Base-by-base conservation (phyloP, 768 basidiomycete genomes). In the Rhizopogon sp. region DNA sequence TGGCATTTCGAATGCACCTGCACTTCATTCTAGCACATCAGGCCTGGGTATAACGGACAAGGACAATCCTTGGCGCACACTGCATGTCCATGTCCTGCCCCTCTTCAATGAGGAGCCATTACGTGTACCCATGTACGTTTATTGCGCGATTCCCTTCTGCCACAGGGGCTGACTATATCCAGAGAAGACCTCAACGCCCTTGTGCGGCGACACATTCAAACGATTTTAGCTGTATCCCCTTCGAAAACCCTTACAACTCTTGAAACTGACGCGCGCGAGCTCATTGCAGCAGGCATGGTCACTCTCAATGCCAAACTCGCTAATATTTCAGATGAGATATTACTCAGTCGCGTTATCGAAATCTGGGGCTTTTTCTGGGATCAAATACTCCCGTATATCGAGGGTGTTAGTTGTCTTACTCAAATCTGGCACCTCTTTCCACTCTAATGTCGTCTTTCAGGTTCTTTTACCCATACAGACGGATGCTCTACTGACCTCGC, bases 341-440 rank as follows among this genome's bases (percentile, higher is more conserved):
- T 98, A 14, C 73, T 95, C 5, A 75, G 75, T 5, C 79, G 91
- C 29, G 78, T 96, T 16, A 89, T 93, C 2, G 93, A 95, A 61
- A 78, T 90, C 16, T 98, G 94, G 93, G 82, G 79, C 13, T 95
- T 96, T 76, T 97, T 97, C 71, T 96, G 90, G 88, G 88, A 88
- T 61, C 85, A 90, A 57, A 85, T 93, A 28, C 73, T 94, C 6
- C 88, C 91, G 7, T 94, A 93, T 65, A 75, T 93, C 35, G 91
- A 93, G 78, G 91, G 90, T 53, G 90, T 93, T 62, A 65, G 85
- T 77, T 10, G 9, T 44, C 6, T 33, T 46, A 11, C 16, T 35
- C 40, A 52, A 47, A 25, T 8, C 29, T 35, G 13, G n/a, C 16
- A 29, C 25, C 50, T 14, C 17, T 17, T 56, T 75, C 20, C 72